These are phyloP conservation scores for Sphaerosporella brunnea DNA, from an alignment of 495 filamentous ascomycete species.

Conservation along the genomic window DNA sequence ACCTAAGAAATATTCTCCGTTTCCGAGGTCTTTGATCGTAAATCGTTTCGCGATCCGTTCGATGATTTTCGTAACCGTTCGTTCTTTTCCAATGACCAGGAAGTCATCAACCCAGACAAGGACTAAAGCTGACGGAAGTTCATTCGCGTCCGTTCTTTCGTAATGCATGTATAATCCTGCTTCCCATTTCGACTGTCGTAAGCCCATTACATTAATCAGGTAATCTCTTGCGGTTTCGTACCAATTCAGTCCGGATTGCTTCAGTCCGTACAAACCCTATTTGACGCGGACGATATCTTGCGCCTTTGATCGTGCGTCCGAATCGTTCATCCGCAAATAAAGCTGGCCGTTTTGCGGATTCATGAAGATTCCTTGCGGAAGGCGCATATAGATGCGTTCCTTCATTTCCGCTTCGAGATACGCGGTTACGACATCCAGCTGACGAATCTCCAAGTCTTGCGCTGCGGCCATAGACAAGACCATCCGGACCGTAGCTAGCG, in stretches of 20 bases:
- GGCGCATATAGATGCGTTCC: conserved; percentile 2
- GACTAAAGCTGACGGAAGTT: no score
- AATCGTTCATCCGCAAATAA: no score
- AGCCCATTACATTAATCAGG: no score
- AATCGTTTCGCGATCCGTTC: background rate
- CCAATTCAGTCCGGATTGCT: no score
- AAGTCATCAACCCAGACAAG: background rate
- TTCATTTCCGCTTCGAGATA: conserved; percentile 7
- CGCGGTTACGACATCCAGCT: conserved; percentile 9
- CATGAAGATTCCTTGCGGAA: conserved; percentile 6
- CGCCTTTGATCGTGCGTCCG: no score
- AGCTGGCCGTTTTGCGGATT: no score
- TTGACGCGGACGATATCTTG: no score
- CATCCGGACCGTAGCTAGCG: conserved; percentile 5
- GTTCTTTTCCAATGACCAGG: background rate
- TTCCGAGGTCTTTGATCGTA: background rate
- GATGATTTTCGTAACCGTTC: background rate
- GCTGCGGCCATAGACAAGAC: background rate
- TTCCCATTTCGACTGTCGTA: no score
- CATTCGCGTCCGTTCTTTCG: no score
- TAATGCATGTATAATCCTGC: no score
- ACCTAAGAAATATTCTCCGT: background rate
- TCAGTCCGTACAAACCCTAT: no score
- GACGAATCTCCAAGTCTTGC: conserved; percentile 6
- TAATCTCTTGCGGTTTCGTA: no score